These are phyloP conservation scores for Striga asiatica DNA, from an alignment of 257 asterid species.

Conservation along the genomic window DNA sequence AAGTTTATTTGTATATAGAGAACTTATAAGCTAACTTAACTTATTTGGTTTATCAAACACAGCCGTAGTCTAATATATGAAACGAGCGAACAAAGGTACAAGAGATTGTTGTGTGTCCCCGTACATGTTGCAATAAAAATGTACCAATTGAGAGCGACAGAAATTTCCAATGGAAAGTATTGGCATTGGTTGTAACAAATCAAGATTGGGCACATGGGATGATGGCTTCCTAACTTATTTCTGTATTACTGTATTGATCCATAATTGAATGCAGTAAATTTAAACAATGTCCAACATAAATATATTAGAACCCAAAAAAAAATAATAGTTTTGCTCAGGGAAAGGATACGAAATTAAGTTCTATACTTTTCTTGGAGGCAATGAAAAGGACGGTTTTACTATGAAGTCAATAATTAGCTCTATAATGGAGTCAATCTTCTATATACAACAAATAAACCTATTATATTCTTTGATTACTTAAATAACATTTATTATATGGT, in stretches of 20 bases:
- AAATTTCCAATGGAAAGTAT: background rate
- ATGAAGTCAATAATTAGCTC: too few species aligned
- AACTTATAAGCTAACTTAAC: too few species aligned
- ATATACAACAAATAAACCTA: too few species aligned
- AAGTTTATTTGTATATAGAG: too few species aligned
- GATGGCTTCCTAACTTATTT: too few species aligned
- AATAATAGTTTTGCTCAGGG: background rate
- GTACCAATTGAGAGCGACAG: background rate
- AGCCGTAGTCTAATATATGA: too few species aligned
- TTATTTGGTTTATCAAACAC: too few species aligned
- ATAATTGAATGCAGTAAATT: background rate
- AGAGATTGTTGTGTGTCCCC: background rate
- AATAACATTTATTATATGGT: too few species aligned
- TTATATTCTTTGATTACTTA: too few species aligned
- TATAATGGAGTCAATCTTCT: too few species aligned
- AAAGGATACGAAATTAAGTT: background rate
- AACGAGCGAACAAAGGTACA: too few species aligned
- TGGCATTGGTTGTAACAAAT: background rate
- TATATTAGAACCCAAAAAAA: background rate
- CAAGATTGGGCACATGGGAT: background rate
- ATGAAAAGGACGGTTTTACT: slow-evolving; percentile 21
- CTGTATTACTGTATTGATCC: background rate
- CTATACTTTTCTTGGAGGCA: slow-evolving; percentile 18
- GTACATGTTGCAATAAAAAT: background rate
- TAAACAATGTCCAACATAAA: background rate